A percentile compares a stretch with the other conserved stretches of the same genome.
Conservation (phyloP, 1,139 yeast species). For the Scheffersomyces quercinus region DNA sequence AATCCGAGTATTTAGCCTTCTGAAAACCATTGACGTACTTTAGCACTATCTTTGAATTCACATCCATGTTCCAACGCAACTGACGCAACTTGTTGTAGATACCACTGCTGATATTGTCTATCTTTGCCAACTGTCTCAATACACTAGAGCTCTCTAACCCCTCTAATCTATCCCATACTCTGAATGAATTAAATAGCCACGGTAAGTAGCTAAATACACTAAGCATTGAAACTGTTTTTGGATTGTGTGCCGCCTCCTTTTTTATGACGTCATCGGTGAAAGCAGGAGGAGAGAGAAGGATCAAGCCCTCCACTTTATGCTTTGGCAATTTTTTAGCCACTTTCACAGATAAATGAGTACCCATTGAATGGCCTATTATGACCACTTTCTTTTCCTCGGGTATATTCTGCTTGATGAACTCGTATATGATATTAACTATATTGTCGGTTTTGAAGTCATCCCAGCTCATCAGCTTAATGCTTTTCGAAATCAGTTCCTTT, state of each 20-base stretch:
- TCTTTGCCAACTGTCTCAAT: conserved; percentile 43
- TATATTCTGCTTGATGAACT: conserved; percentile 39
- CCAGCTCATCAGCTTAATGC: conserved; percentile 37
- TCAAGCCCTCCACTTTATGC: conserved; percentile 43
- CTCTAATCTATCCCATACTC: conserved; percentile 61
- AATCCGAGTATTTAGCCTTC: conserved; percentile 44
- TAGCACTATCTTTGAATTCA: conserved; percentile 55
- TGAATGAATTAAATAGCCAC: conserved; percentile 50
- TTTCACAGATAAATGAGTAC: conserved; percentile 56
- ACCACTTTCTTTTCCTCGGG: conserved; percentile 51
- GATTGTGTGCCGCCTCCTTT: conserved; percentile 1
- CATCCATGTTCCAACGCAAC: conserved; percentile 71
- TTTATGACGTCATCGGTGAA: conserved; percentile 30
- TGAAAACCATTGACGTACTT: conserved; percentile 52
- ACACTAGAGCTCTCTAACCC: conserved; percentile 65
- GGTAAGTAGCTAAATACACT: conserved; percentile 44
- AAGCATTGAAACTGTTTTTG: conserved; percentile 16
- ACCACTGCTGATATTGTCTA: conserved; percentile 22
- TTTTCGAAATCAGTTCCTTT: conserved; percentile 27
- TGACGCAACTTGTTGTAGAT: conserved; percentile 55
- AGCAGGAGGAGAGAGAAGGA: conserved; percentile 59
- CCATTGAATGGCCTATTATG: conserved; percentile 76
- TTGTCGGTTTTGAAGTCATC: conserved; percentile 49
- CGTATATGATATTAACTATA: conserved; percentile 46
- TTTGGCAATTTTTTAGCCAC: conserved; percentile 45